Conservation (phyloP, 345 rosid species). For the Gossypium ekmanianum region DNA sequence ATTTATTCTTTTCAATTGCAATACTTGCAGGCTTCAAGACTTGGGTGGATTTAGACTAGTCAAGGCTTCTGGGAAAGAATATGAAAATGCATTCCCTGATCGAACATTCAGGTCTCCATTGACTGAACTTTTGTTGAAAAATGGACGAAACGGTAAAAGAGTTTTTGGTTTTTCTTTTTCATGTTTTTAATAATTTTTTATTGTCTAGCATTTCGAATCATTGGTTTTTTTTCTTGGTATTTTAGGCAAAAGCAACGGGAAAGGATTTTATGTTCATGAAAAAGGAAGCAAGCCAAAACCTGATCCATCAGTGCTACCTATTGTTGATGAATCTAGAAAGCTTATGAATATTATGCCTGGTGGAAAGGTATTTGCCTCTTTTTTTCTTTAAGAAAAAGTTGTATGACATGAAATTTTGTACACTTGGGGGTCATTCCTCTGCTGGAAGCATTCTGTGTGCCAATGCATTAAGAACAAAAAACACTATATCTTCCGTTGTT, state of each 20-base stretch:
- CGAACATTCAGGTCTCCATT: constrained; percentile 59
- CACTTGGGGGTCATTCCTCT: no score
- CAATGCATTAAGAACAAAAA: not conserved
- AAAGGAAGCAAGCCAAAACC: constrained; percentile 85
- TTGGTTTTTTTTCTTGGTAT: constrained; percentile 7
- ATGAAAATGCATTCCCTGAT: constrained; percentile 56
- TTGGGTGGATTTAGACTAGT: constrained; percentile 83
- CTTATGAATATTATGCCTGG: constrained; percentile 78
- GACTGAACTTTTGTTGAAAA: constrained; percentile 57
- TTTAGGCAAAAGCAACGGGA: constrained; percentile 82
- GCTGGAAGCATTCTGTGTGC: not conserved
- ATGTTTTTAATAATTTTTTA: not conserved
- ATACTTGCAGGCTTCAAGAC: constrained; percentile 75
- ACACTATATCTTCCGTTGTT: constrained; percentile 2
- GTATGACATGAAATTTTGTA: not conserved
- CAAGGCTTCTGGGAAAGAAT: constrained; percentile 50
- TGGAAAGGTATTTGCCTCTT: constrained; percentile 61
- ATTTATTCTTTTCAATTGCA: constrained; percentile 20
- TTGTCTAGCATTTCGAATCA: not conserved
- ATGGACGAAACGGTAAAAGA: constrained; percentile 71
- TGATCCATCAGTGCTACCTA: constrained; percentile 65
- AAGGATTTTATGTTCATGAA: constrained; percentile 73
- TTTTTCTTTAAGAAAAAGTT: no score
- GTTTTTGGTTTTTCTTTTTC: not conserved
- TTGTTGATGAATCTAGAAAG: constrained; percentile 70